Conservation (phyloP, 108 stramenopile genomes). For the Cyclotella kingstonii region DNA sequence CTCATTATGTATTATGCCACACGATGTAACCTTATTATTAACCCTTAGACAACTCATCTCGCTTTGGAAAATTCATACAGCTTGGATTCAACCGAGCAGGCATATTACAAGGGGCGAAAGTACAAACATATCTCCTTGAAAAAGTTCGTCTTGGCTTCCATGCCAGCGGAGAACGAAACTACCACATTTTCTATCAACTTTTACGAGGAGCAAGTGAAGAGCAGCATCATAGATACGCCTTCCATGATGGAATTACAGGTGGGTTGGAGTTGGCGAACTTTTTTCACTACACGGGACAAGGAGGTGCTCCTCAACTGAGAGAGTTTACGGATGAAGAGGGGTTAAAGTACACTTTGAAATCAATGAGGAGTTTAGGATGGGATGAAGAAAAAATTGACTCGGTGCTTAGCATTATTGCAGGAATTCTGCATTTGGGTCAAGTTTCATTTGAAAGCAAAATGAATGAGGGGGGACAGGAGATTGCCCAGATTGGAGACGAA, state of each 20-base stretch:
- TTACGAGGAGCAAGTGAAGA: slow-evolving; percentile 82
- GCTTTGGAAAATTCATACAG: slow-evolving; percentile 99
- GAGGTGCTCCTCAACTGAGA: slow-evolving; percentile 81
- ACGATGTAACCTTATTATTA: not conserved
- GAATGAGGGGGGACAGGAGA: slow-evolving; percentile 64
- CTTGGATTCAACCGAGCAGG: slow-evolving; percentile 91
- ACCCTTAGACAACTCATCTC: slow-evolving; percentile 89
- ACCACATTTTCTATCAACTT: slow-evolving; percentile 95
- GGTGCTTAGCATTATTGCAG: slow-evolving; percentile 80
- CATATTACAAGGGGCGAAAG: slow-evolving; percentile 87
- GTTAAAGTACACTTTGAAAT: slow-evolving; percentile 80
- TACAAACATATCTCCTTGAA: slow-evolving; percentile 96
- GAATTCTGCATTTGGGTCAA: slow-evolving; percentile 89
- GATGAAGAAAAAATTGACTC: slow-evolving; percentile 61
- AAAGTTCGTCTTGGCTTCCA: slow-evolving; percentile 94
- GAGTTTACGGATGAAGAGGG: slow-evolving; percentile 90
- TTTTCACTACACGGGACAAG: slow-evolving; percentile 85
- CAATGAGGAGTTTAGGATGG: slow-evolving; percentile 87
- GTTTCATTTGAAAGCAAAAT: slow-evolving; percentile 67
- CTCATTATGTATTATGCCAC: too few species aligned
- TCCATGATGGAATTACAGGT: slow-evolving; percentile 74
- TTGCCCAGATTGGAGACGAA: slow-evolving; percentile 64
- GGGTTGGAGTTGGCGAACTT: slow-evolving; percentile 76
- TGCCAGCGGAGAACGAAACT: slow-evolving; percentile 88
- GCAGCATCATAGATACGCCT: slow-evolving; percentile 77